A percentile compares a stretch with the other conserved stretches of the same genome.
phyloP scores from a whole-genome alignment of 441 rosid genomes.

The Omphalea diandra region DNA sequence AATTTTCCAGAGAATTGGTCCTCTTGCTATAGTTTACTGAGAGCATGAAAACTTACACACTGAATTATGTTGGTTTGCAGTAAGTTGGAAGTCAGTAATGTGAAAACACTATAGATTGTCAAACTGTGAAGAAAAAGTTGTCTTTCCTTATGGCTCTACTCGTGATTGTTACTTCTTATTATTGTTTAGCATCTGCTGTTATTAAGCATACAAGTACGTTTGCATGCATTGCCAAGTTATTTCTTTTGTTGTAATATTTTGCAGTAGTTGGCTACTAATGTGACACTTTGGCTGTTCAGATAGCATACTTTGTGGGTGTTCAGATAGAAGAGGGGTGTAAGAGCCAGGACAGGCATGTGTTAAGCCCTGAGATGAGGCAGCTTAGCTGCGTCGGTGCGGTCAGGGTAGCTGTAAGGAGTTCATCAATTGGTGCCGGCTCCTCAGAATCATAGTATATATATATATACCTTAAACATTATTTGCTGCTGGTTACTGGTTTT shows the following conservation, averaged over 20 bases:
- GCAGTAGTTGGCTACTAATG: conserved; percentile 1
- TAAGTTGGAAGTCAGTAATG: background rate
- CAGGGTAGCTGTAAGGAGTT: conserved; percentile 81
- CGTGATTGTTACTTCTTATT: background rate
- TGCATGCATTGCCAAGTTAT: background rate
- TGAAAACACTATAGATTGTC: background rate
- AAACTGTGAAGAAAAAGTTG: background rate
- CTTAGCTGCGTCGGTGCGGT: conserved; percentile 79
- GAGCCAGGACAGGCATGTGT: conserved; percentile 36
- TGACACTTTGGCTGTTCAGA: conserved; percentile 41
- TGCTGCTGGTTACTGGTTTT: conserved; percentile 11
- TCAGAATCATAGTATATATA: conserved; percentile 32
- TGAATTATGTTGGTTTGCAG: too few relatives aligned
- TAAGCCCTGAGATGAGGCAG: conserved; percentile 67
- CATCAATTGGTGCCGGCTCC: conserved; percentile 52
- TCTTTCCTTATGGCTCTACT: too few relatives aligned
- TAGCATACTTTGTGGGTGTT: conserved; percentile 78
- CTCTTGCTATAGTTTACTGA: background rate
- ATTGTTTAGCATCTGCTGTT: background rate
- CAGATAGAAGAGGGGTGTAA: conserved; percentile 59
- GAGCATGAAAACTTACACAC: too few relatives aligned
- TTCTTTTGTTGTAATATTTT: background rate
- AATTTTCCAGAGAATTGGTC: background rate
- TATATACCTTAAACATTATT: conserved; percentile 8
- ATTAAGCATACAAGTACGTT: background rate